Evolutionary conservation across 495 filamentous ascomycete genomes (phyloP).

Genomic region (Aspergillus funiculosus): DNA sequence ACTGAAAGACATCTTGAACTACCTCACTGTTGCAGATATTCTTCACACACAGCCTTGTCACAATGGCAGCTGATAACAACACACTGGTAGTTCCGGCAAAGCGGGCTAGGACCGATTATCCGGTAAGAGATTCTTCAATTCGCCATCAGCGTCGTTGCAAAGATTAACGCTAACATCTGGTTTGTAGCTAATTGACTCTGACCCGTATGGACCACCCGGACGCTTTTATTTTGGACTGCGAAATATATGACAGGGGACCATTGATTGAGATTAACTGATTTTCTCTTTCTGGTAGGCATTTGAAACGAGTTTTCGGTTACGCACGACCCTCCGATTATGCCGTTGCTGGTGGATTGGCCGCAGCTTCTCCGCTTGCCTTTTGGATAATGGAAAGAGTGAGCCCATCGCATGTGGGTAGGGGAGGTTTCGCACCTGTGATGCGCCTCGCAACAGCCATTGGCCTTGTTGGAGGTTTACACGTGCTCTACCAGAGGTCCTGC

Average conservation of each 20-base stretch:
- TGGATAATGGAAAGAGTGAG: conserved; percentile 73
- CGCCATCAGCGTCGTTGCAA: conserved; percentile 8
- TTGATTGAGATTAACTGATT: conserved; percentile 1
- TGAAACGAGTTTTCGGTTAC: conserved; percentile 82
- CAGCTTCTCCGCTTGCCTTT: conserved; percentile 65
- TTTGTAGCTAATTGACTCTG: conserved; percentile 86
- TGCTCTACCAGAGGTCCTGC: conserved; percentile 69
- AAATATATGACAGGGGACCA: not conserved
- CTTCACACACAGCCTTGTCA: conserved; percentile 17
- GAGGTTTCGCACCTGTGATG: conserved; percentile 77
- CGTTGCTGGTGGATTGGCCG: conserved; percentile 57
- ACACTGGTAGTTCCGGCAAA: conserved; percentile 68
- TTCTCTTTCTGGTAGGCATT: conserved; percentile 59
- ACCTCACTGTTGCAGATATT: conserved; percentile 4
- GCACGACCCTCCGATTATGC: conserved; percentile 77
- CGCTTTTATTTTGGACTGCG: not conserved
- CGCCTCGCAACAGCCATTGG: conserved; percentile 68
- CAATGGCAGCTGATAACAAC: conserved; percentile 55
- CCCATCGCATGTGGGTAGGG: conserved; percentile 72
- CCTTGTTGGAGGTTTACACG: conserved; percentile 65
- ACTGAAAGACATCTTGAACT: conserved; percentile 9
- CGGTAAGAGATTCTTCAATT: conserved; percentile 49
- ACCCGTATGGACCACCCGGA: conserved; percentile 64
- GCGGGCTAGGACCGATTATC: conserved; percentile 67
- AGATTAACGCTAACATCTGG: conserved; percentile 24